Base-by-base conservation (phyloP, 164 flowering plant genomes). In the Chloranthus sessilifolius region DNA sequence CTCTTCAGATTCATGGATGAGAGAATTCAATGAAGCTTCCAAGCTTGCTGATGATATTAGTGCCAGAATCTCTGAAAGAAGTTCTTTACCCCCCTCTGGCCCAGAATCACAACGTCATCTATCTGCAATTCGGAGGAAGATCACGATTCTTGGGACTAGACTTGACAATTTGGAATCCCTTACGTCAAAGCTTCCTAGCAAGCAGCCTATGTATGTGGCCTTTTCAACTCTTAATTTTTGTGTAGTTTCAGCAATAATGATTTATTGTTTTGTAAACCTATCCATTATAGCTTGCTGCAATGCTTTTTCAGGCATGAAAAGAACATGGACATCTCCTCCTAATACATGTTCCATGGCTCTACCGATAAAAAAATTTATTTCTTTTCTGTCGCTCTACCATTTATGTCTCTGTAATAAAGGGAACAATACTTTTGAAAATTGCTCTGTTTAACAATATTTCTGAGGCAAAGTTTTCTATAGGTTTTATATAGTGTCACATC, bases 1-100 rank as follows among this genome's bases (percentile, higher is more conserved):
- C 33, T 64, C 90, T 33, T 58, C 69, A 9, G 98, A 88, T 47
- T 63, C 85, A 47, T 88, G 98, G 98, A 65, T 83, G 75, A 80
- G 73, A 62, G 95, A 91, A 61, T 82, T 76, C 43, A 77, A 70
- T 57, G 95, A 85, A 46, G 96, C 94, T 7, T 51, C 70, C 17
- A 92, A 80, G 60, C 83, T 92, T 44, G 77, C 87, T 27, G 98
- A 92, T 57, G 96, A 88, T 47, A 74, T 88, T 50, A 77, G 36
- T 68, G 78, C 81, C 52, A 88, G 83, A 87, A 77, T 86, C 29
- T 71, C 84, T 10, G 90, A 80, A 47, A 72, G 71, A 60, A 67
- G 66, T 63, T 73, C 88, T 1, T 44, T 73, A 27, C 73, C 88
- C 10, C 60, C 78, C 26, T 69, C 95, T 2, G 96, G 96, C 47